Conservation (phyloP, 2,329 filamentous ascomycete species). For the Trichoderma polysporum region DNA sequence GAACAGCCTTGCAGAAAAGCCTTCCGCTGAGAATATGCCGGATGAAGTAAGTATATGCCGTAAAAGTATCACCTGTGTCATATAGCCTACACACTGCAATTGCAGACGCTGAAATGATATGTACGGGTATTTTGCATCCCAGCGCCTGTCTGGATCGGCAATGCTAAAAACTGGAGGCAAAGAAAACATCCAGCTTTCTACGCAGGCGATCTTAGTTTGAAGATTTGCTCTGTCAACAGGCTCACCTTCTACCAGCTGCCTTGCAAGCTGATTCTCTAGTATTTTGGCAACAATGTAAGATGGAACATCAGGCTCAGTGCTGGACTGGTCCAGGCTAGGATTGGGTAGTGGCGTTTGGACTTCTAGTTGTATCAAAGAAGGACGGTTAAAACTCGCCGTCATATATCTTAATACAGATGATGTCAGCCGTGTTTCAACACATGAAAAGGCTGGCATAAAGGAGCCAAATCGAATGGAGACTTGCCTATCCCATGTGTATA, state of each 20-base stretch:
- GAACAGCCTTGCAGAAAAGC: background rate
- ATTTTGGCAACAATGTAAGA: background rate
- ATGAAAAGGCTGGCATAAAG: background rate
- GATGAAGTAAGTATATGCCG: background rate
- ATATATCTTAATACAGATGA: background rate
- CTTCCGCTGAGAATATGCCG: background rate
- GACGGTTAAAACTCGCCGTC: background rate
- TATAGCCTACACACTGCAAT: conserved; percentile 3
- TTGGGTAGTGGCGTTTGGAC: background rate
- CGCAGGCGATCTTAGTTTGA: background rate
- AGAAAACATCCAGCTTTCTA: conserved; percentile 9
- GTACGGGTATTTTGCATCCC: background rate
- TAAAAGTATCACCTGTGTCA: background rate
- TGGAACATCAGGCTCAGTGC: background rate
- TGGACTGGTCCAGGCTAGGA: background rate
- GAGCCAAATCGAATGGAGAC: no score
- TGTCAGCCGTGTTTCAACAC: background rate
- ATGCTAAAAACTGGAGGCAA: background rate
- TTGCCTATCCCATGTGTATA: conserved; percentile 8
- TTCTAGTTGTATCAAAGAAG: background rate
- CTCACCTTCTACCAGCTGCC: background rate
- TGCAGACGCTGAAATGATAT: conserved; percentile 11
- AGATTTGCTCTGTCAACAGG: background rate
- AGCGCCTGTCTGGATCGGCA: background rate
- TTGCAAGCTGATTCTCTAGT: conserved; percentile 11